Conservation (phyloP, 495 filamentous ascomycete genomes). For the Neurospora cerealis region DNA sequence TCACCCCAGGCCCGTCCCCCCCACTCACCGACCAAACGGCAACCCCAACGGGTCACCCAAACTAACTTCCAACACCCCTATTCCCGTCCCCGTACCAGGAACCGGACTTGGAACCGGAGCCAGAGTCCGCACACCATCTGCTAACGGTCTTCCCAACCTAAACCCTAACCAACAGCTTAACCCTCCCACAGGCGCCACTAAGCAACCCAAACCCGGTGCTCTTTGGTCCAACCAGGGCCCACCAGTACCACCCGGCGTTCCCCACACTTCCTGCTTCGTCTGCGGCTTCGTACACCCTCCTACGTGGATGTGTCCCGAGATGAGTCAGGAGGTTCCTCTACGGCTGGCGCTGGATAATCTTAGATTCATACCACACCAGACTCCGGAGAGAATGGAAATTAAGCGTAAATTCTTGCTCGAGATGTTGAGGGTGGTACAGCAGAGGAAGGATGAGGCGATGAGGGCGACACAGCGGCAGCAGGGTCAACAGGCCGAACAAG, state of each 20-base stretch:
- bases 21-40: background rate
- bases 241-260: background rate
- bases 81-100: background rate
- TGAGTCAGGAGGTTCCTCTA: conserved; percentile 19
- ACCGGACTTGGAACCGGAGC: conserved; percentile 1
- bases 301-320: conserved; percentile 21
- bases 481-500: background rate
- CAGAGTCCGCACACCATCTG: background rate
- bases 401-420: background rate
- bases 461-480: background rate
- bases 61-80: background rate
- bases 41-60: background rate
- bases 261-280: conserved; percentile 18
- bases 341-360: conserved; percentile 16
- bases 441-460: background rate
- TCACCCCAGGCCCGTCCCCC: background rate
- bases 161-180: background rate
- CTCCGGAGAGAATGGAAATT: background rate
- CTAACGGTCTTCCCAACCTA: background rate
- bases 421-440: conserved; percentile 5
- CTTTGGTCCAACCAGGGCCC: background rate
- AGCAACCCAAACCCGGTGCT: background rate
- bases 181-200: background rate
- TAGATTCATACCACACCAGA: background rate
- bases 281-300: conserved; percentile 20